phyloP scores from a whole-genome alignment of 1,284 basidiomycete genomes.

The Athelia sp. region DNA sequence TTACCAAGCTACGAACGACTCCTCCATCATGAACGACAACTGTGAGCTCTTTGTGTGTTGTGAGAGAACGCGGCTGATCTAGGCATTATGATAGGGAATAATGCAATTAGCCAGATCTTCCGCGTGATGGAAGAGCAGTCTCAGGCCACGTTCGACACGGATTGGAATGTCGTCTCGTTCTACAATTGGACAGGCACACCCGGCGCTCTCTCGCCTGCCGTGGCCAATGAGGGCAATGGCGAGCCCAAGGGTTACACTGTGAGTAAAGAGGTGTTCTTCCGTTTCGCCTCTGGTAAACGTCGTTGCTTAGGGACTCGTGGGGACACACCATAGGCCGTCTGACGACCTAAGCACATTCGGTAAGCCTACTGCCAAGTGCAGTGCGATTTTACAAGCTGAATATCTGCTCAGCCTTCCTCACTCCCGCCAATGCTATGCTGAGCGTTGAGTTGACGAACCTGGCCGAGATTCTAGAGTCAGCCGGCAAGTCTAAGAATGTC shows the following conservation, averaged over 20 bases:
- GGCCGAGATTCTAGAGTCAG: slow-evolving; percentile 52
- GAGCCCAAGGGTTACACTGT: slow-evolving; percentile 63
- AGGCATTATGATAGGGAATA: slow-evolving; percentile 1
- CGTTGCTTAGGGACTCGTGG: slow-evolving; percentile 39
- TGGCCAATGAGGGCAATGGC: slow-evolving; percentile 61
- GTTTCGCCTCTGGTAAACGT: not conserved
- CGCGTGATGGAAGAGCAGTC: slow-evolving; percentile 74
- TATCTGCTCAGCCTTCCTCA: slow-evolving; percentile 52
- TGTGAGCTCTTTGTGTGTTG: slow-evolving; percentile 39
- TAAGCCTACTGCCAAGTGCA: slow-evolving; percentile 23
- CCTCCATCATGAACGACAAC: slow-evolving; percentile 64
- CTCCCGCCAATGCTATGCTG: slow-evolving; percentile 76
- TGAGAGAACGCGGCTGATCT: too few species aligned
- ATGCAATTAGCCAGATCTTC: slow-evolving; percentile 68
- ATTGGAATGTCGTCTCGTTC: slow-evolving; percentile 69
- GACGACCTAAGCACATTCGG: slow-evolving; percentile 70
- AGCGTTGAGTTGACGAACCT: slow-evolving; percentile 64
- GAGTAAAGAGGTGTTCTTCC: slow-evolving; percentile 18
- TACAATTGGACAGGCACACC: slow-evolving; percentile 75
- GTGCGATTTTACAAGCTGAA: slow-evolving; percentile 1
- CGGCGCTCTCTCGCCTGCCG: slow-evolving; percentile 58
- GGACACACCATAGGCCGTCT: slow-evolving; percentile 72
- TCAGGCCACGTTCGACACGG: slow-evolving; percentile 60
- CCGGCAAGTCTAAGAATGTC: slow-evolving; percentile 41
- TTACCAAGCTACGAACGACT: slow-evolving; percentile 63